Evolutionary conservation across 306 rosid genomes (phyloP).

Genomic region (Sesbania bispinosa): DNA sequence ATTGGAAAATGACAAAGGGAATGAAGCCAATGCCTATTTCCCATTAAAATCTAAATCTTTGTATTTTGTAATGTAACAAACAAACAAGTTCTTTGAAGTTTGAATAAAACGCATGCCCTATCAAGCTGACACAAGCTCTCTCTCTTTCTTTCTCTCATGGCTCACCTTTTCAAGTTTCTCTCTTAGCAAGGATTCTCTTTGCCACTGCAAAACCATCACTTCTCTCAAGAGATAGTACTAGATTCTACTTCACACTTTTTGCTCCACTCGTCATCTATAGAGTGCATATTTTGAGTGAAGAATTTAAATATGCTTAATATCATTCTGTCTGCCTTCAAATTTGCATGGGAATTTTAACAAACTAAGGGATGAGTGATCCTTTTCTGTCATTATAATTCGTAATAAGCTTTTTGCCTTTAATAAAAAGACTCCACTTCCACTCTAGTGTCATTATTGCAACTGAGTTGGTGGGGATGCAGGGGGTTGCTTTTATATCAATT

Average conservation of each 20-base stretch:
- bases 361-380: slow-evolving; percentile 21
- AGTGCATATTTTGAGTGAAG: slow-evolving; percentile 13
- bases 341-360: slow-evolving; percentile 49
- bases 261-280: slow-evolving; percentile 36
- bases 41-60: neutral
- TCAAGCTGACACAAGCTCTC: slow-evolving; percentile 53
- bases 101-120: slow-evolving; percentile 49
- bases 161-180: slow-evolving; percentile 66
- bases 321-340: neutral
- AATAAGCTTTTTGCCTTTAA: slow-evolving; percentile 30
- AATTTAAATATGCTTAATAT: neutral
- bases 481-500: slow-evolving; percentile 34
- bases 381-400: slow-evolving; percentile 35
- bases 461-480: slow-evolving; percentile 47
- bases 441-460: slow-evolving; percentile 57
- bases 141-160: slow-evolving; percentile 40
- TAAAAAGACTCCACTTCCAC: slow-evolving; percentile 49
- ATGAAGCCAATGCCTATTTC: slow-evolving; percentile 26
- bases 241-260: slow-evolving; percentile 53
- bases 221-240: slow-evolving; percentile 68
- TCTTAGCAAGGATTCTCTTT: slow-evolving; percentile 66
- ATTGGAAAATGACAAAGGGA: slow-evolving; percentile 49
- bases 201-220: slow-evolving; percentile 58
- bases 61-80: slow-evolving; percentile 7
- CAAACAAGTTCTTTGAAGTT: slow-evolving; percentile 38